Conservation (phyloP, 306 rosid species). For the Cucurbita ficifolia region DNA sequence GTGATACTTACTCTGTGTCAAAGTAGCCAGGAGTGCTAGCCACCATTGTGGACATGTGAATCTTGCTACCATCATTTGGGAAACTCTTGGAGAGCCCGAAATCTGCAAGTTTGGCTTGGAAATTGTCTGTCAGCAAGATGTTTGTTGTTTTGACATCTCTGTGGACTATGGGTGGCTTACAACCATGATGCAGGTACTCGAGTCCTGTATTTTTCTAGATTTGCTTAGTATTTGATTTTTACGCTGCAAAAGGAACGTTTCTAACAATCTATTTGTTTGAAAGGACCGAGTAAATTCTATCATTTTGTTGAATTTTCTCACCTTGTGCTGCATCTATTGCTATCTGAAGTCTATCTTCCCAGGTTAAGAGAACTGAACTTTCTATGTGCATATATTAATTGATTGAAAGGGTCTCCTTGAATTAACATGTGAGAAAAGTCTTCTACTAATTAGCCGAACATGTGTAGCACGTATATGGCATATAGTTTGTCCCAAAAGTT, state of each 20-base stretch:
- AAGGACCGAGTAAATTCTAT: neutral
- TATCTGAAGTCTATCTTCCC: slow-evolving; percentile 23
- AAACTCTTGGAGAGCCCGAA: slow-evolving; percentile 20
- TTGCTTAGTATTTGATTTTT: neutral
- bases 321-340: slow-evolving; percentile 26
- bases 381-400: neutral
- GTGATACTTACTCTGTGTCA: slow-evolving; percentile 11
- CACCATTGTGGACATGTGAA: slow-evolving; percentile 12
- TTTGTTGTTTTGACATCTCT: slow-evolving; percentile 20
- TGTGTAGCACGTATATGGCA: neutral
- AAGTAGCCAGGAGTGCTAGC: slow-evolving; percentile 21
- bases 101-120: slow-evolving; percentile 18
- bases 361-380: slow-evolving; percentile 6
- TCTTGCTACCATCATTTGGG: neutral
- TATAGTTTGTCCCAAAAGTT: neutral
- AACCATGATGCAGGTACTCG: slow-evolving; percentile 40
- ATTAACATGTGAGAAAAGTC: neutral
- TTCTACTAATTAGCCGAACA: neutral
- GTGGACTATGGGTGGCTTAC: slow-evolving; percentile 26
- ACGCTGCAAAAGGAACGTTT: neutral
- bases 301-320: neutral
- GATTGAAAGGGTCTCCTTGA: neutral
- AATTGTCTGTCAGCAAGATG: slow-evolving; percentile 15
- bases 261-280: neutral
- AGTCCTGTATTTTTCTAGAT: slow-evolving; percentile 18